Conservation (phyloP, 2,329 filamentous ascomycete genomes). For the Claviceps quebecensis region DNA sequence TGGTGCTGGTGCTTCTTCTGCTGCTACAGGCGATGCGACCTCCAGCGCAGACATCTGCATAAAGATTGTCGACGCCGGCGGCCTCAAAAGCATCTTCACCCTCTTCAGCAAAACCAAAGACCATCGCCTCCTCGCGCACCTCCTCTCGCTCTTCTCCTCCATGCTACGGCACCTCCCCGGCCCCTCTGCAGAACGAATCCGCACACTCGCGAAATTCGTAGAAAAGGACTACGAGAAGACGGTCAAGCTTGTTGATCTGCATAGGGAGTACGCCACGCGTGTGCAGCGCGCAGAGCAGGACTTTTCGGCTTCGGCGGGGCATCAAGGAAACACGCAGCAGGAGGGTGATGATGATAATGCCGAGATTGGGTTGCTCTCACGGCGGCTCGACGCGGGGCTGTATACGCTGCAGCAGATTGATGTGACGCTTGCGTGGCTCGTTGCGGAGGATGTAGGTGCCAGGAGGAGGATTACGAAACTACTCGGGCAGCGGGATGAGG, state of each 20-base stretch:
- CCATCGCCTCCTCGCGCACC: conserved; percentile 59
- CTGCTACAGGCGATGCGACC: too few relatives aligned
- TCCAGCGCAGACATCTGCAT: conserved; percentile 52
- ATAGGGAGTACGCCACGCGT: conserved; percentile 51
- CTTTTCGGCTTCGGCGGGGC: conserved; percentile 10
- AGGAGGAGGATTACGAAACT: conserved; percentile 47
- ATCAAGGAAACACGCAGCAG: neutral
- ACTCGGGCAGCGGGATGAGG: conserved; percentile 55
- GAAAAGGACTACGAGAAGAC: conserved; percentile 90
- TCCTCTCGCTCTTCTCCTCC: conserved; percentile 72
- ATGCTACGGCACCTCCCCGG: conserved; percentile 69
- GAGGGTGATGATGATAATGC: conserved; percentile 29
- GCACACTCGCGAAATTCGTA: conserved; percentile 83
- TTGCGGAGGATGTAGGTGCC: conserved; percentile 75
- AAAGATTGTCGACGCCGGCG: conserved; percentile 66
- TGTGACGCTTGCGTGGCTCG: conserved; percentile 75
- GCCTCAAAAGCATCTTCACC: conserved; percentile 72
- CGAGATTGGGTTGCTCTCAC: conserved; percentile 58
- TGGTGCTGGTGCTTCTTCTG: conserved; percentile 10
- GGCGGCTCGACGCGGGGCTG: conserved; percentile 69
- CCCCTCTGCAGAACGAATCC: conserved; percentile 64
- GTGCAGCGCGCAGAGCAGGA: conserved; percentile 47
- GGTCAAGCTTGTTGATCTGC: conserved; percentile 53
- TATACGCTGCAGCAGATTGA: conserved; percentile 76
- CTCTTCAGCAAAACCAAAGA: conserved; percentile 73